A percentile compares a stretch with the other conserved stretches of the same genome.
These are phyloP conservation scores for Shiraia sp. DNA, from an alignment of 2,329 filamentous ascomycete genomes.

Conservation along the genomic window DNA sequence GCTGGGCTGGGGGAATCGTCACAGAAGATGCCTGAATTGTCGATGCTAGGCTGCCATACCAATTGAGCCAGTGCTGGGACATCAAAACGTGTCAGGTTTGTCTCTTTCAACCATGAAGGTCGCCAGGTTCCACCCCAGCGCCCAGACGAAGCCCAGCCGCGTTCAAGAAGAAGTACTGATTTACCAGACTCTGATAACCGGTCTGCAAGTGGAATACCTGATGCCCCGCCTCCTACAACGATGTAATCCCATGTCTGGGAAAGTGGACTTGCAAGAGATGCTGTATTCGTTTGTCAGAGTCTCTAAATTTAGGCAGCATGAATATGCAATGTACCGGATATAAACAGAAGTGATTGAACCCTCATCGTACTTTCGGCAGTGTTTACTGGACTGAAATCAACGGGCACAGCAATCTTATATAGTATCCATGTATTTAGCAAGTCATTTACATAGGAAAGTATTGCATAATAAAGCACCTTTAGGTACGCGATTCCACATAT, in stretches of 20 bases:
- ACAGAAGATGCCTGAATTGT: slow-evolving; percentile 56
- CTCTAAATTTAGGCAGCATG: no score
- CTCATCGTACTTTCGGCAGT: no score
- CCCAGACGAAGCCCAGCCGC: slow-evolving; percentile 57
- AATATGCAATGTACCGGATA: no score
- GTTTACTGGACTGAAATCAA: no score
- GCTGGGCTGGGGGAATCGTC: slow-evolving; percentile 67
- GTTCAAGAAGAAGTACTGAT: slow-evolving; percentile 59
- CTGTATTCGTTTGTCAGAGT: no score
- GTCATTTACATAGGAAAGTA: no score
- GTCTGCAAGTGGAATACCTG: slow-evolving; percentile 59
- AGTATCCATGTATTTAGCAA: no score
- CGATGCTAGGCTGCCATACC: slow-evolving; percentile 62
- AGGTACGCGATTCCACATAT: no score
- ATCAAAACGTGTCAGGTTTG: slow-evolving; percentile 67
- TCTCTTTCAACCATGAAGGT: slow-evolving; percentile 61
- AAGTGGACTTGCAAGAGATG: no score
- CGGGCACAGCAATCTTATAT: no score
- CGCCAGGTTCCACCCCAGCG: slow-evolving; percentile 62
- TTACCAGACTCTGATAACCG: slow-evolving; percentile 63
- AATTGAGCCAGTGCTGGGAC: slow-evolving; percentile 69
- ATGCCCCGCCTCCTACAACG: slow-evolving; percentile 61
- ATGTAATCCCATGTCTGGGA: slow-evolving; percentile 61
- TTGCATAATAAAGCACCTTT: no score
- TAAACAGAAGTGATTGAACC: no score